Evolutionary conservation across 1,139 yeast species (phyloP).

Genomic region (Saccharomyces uvarum): DNA sequence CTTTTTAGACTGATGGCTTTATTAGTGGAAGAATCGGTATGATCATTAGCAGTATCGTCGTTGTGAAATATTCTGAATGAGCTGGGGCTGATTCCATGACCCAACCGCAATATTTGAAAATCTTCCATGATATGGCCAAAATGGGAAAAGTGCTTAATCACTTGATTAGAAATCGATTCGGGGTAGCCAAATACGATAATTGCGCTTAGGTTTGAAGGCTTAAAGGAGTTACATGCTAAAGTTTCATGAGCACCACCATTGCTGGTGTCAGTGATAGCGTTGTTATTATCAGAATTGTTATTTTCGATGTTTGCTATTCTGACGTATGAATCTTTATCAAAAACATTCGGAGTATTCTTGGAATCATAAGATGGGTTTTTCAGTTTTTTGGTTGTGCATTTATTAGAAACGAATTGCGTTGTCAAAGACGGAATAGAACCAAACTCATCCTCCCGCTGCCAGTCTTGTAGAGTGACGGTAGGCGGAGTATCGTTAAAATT

Average conservation of each 20-base stretch:
- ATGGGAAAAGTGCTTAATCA: slow-evolving; percentile 68
- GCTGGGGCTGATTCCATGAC: slow-evolving; percentile 3
- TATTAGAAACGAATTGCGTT: slow-evolving; percentile 6
- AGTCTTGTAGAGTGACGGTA: slow-evolving; percentile 48
- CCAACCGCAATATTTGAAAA: slow-evolving; percentile 39
- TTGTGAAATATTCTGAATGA: slow-evolving; percentile 2
- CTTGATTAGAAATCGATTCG: slow-evolving; percentile 57
- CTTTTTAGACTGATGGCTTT: slow-evolving; percentile 4
- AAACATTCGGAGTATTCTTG: slow-evolving; percentile 19
- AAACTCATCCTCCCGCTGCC: slow-evolving; percentile 33
- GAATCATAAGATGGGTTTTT: neutral
- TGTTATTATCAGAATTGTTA: slow-evolving; percentile 17
- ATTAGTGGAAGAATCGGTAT: slow-evolving; percentile 11
- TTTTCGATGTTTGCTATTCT: slow-evolving; percentile 32
- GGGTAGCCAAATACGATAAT: slow-evolving; percentile 87
- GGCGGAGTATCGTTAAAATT: slow-evolving; percentile 41
- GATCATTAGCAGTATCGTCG: slow-evolving; percentile 6
- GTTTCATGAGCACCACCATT: slow-evolving; percentile 17
- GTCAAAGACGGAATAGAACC: slow-evolving; percentile 20
- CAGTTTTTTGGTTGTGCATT: neutral
- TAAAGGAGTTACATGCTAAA: slow-evolving; percentile 13
- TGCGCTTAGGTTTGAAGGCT: slow-evolving; percentile 44
- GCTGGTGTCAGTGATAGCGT: neutral
- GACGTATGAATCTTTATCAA: slow-evolving; percentile 39
- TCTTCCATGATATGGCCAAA: slow-evolving; percentile 79